These are phyloP conservation scores for Hymenoscyphus scutula DNA, from an alignment of 2,329 filamentous ascomycete species.

Conservation along the genomic window DNA sequence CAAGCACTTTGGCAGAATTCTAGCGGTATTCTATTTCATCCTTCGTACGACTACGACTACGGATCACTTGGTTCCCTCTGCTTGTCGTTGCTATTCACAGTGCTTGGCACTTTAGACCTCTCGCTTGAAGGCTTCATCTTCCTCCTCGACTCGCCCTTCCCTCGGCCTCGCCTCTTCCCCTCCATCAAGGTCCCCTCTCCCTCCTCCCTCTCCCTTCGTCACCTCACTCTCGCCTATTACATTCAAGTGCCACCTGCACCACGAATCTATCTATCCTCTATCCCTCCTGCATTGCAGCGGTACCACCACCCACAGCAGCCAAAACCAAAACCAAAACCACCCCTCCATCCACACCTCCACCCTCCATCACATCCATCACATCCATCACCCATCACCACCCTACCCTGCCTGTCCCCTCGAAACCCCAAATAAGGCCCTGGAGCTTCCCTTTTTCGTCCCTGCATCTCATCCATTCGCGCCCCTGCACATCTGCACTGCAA, in stretches of 20 bases:
- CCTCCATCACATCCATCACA: background rate
- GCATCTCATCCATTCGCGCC: background rate
- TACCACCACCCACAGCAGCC: background rate
- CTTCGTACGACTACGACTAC: background rate
- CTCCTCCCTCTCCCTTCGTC: background rate
- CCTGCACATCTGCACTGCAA: background rate
- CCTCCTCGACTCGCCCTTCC: background rate
- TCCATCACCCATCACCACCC: background rate
- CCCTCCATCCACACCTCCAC: background rate
- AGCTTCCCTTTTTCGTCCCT: background rate
- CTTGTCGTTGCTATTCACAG: constrained; percentile 6
- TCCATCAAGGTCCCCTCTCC: no score
- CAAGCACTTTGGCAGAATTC: background rate
- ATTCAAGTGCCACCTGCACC: background rate
- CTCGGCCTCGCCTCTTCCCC: no score
- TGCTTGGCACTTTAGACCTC: constrained; percentile 6
- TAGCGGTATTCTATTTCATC: background rate
- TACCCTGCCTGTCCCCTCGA: background rate
- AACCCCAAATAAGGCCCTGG: background rate
- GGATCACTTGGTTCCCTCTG: constrained; percentile 1
- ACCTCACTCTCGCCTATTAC: background rate
- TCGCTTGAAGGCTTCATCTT: background rate
- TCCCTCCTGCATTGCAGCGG: background rate
- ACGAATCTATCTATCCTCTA: background rate
- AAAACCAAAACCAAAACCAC: background rate